Evolutionary conservation across 176 grass and related monocot species (phyloP).

Genomic region (Bothriochloa decipiens): DNA sequence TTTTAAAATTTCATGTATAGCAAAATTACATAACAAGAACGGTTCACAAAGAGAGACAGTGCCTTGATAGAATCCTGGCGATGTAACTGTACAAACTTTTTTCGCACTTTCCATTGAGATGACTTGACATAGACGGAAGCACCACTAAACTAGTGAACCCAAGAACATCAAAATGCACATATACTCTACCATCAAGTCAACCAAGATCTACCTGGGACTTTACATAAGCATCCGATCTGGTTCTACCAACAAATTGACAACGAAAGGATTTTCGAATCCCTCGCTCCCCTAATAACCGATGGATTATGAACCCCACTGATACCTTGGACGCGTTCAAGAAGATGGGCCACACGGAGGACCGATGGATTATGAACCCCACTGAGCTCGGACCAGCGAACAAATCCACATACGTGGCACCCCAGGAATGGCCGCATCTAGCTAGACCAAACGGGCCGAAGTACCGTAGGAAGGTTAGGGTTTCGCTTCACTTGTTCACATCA

Average conservation of each 20-base stretch:
- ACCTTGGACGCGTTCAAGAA: neutral
- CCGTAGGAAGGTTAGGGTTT: conserved; percentile 24
- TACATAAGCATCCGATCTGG: neutral
- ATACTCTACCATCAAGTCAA: neutral
- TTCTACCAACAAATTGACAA: neutral
- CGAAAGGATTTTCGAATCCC: neutral
- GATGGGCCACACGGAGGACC: neutral
- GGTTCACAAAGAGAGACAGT: neutral
- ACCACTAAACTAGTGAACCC: neutral
- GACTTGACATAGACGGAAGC: neutral
- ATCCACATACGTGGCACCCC: neutral
- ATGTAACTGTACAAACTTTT: neutral
- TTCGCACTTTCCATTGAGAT: neutral
- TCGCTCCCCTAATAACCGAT: neutral
- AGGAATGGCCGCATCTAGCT: neutral
- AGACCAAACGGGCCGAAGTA: neutral
- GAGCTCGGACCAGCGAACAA: conserved; percentile 2
- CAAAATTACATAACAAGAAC: neutral
- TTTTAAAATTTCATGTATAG: neutral
- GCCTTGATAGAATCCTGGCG: neutral
- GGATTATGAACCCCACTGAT: neutral
- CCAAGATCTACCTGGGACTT: neutral
- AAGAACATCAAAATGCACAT: neutral
- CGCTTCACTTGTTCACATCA: neutral
- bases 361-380: too few relatives aligned